Base-by-base conservation (phyloP, 331 rosid species). In the Dryas integrifolia region DNA sequence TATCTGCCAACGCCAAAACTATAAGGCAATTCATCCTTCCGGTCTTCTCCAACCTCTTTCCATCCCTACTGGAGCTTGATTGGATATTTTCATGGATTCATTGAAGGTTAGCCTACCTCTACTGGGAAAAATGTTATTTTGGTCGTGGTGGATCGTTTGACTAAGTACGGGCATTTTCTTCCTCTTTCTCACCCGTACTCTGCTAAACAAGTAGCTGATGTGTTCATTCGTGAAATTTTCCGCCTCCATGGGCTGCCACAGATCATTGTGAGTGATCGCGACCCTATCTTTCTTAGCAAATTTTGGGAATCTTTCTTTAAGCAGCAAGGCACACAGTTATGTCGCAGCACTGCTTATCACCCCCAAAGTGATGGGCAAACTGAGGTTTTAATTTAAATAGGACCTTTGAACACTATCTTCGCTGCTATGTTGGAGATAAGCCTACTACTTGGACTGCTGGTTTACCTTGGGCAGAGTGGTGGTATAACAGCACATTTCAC, bases 81-180 rank as follows among this genome's bases (percentile, higher is more conserved):
- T 12, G 7, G 38, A 44, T 35, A 43, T 65, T 35, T 3, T 51
- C 41, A 49, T 69, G 60, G 70, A 80, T 75, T 80, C 11, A 7
- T 50, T 21, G 49, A 74, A 9, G 46, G 77, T 12, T 11, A 48
- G 13, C 52, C 8, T 21, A n/a, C 26, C 6, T 70, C 10, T 1
- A 0, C 10, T 18, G 68, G 73, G 8, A 16, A 6, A n/a, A 15
- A 69, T 9, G 30, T 0, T 8, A 38, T 69, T 8, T n/a, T 69
- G 0, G 64, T 69, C 30, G 49, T 69, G 1, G 40, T 69, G 0
- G 51, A 69, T 43, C 38, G 51, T 0, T 30, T 69, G 5, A 52
- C 35, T 3, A 69, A 69, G 4, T 69, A 18, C 1, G 74, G 47
- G 6, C 76, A 59, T 18, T 46, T 72, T 7, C 16, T 30, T 50